Conservation (phyloP, 78 protist genomes). For the Chrysochromulina parva region DNA sequence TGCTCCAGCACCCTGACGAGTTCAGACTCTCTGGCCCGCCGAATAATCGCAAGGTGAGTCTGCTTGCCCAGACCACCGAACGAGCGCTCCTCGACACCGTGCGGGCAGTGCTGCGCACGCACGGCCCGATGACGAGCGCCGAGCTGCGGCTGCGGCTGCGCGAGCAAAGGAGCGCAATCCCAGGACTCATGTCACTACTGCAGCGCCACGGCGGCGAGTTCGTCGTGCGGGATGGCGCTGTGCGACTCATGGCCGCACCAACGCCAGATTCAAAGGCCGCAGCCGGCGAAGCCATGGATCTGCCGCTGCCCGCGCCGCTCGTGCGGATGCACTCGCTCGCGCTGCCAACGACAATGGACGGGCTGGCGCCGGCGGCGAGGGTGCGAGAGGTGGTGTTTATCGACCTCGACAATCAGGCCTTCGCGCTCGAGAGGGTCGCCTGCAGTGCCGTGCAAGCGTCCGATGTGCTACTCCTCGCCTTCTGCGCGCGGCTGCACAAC, state of each 20-base stretch:
- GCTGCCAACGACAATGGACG: not conserved
- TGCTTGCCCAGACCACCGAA: not conserved
- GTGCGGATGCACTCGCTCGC: not conserved
- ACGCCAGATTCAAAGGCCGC: no score
- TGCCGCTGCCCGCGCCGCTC: not conserved
- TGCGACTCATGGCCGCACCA: not conserved
- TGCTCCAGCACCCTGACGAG: not conserved
- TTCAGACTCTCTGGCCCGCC: not conserved
- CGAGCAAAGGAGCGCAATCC: not conserved
- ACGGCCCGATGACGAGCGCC: not conserved
- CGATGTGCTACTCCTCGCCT: not conserved
- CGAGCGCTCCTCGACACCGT: not conserved
- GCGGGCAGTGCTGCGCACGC: not conserved
- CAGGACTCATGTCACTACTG: not conserved
- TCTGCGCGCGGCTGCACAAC: not conserved
- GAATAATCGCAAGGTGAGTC: not conserved
- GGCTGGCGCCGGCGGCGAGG: not conserved
- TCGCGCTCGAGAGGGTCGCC: not conserved
- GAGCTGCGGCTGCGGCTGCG: not conserved
- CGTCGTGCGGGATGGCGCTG: not conserved
- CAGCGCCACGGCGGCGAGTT: not conserved
- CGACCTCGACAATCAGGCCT: conserved; percentile 10
- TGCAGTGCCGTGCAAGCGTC: not conserved
- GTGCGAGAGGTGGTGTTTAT: not conserved
- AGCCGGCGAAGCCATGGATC: no score